Base-by-base conservation (phyloP, 1,284 basidiomycete genomes). In the Anthracocystis walkeri region DNA sequence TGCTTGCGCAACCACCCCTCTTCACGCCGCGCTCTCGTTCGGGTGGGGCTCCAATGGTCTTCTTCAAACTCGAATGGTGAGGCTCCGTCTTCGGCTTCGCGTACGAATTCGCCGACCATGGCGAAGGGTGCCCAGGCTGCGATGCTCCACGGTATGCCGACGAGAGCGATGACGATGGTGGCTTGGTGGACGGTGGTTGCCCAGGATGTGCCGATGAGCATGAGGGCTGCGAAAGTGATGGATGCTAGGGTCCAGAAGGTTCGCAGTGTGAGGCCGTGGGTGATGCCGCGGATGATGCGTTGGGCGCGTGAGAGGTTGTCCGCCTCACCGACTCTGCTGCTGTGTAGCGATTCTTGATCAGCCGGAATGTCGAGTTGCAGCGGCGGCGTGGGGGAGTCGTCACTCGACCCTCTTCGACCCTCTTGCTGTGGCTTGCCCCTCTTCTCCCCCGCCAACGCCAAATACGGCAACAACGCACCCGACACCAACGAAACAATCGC, bases 91-190 rank as follows among this genome's bases (percentile, higher is more conserved):
- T 82, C 82, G 12, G 77, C 82, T 48, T 84, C 82, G 31, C 79
- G 68, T 3, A 82, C 75, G 38, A 81, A 82, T 42, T 80, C 80
- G 44, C 82, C 81, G 11, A 85, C 77, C 48, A 85, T 74, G 2
- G 83, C 82, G 66, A 75, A 84, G 4, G 84, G 84, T 7, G 78
- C 83, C 84, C 84, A 85, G 16, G 63, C 66, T 23, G 81, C 80
- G 8, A 85, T 65, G 38, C 80, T 80, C 84, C 84, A 85, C 8
- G 82, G 75, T 7, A 83, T 49, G 8, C 84, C 84, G 29, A 83
- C 75, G 10, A 78, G 58, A 29, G 76, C 75, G 16, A 85, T 74
- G 11, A 85, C 65, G 18, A 75, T 18, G 7, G 80, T 82, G 0
- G 77, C 81, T 40, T 69, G 57, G 11, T 25, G 16, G 0, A 76